Evolutionary conservation across 768 basidiomycete species (phyloP), one percentile per base, ranked within the genome.

Genomic region (Rhizopogon vesiculosus): DNA sequence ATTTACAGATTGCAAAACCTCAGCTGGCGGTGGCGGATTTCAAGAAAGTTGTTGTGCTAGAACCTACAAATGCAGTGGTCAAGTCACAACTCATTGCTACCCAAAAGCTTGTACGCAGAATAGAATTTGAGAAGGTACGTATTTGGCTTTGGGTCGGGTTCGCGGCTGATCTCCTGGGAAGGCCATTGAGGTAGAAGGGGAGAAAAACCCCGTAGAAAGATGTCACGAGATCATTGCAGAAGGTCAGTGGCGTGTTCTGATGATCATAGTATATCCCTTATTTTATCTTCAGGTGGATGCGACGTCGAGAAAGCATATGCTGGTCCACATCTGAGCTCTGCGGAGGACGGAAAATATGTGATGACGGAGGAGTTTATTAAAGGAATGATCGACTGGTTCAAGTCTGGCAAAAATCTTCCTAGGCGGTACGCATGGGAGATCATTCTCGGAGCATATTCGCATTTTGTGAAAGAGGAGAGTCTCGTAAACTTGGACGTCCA

Each of bases 391-490:
- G 76, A 86, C 59, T 91, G 86, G 85, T 98, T 97, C 74, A 95
- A 94, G 75, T 81, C 85, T 43, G 94, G 93, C n/a, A 97, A 97
- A 69, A 78, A 87, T n/a, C 72, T 98, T 45, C 85, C 93, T 4
- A 85, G 86, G 70, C 80, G 95, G 71, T 88, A 93, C 57, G 93
- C 87, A 28, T 98, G 93, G 95, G 93, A 98, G 73, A 98, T 99
- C 61, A 80, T 94, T 22, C 77, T 99, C 15, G 93, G 91, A 9
- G 93, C 91, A 58, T 81, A 90, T 67, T 79, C 82, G 18, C 76
- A 82, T 18, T 87, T 98, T 63, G 75, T 77, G 15, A 80, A 85
- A 62, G 92, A 94, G 64, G 84, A 88, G 57, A 93, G 85, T 60
- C 62, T 99, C 64, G 91, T 95, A 15, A 81, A 88, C 51, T 78